Conservation (phyloP, 345 rosid species). For the Corymbia maculata region DNA sequence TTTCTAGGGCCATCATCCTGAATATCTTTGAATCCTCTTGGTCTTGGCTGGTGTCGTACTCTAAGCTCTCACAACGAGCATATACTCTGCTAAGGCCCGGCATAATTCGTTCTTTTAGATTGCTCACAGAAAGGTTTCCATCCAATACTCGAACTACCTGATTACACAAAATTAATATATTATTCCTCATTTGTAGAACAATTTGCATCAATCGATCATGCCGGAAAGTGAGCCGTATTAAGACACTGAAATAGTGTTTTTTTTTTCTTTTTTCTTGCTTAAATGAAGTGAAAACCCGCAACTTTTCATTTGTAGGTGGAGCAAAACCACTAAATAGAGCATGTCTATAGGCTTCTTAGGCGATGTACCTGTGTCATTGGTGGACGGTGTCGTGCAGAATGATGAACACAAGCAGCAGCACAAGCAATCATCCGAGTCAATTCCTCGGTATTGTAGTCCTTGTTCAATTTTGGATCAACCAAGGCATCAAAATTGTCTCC, state of each 20-base stretch:
- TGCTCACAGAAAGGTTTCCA: conserved; percentile 56
- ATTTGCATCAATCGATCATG: neutral
- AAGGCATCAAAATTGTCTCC: conserved; percentile 35
- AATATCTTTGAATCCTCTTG: conserved; percentile 54
- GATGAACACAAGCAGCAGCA: conserved; percentile 74
- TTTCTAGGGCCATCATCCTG: conserved; percentile 63
- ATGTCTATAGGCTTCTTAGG: neutral
- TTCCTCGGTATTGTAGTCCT: conserved; percentile 36
- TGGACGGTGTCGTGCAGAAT: conserved; percentile 64
- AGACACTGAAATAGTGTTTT: neutral
- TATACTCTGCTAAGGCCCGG: conserved; percentile 35
- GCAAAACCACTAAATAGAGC: neutral
- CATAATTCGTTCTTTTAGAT: conserved; percentile 41
- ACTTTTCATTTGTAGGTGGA: neutral
- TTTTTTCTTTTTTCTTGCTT: neutral
- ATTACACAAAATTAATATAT: neutral
- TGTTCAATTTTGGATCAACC: conserved; percentile 44
- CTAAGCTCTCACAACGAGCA: conserved; percentile 40
- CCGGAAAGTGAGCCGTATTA: neutral
- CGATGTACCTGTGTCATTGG: conserved; percentile 72
- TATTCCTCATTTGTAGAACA: neutral
- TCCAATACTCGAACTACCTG: conserved; percentile 78
- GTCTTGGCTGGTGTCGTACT: conserved; percentile 52
- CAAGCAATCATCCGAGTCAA: conserved; percentile 63
- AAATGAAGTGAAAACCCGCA: neutral